Base-by-base conservation (phyloP, 2,329 filamentous ascomycete species). In the Fusarium guadeloupense region DNA sequence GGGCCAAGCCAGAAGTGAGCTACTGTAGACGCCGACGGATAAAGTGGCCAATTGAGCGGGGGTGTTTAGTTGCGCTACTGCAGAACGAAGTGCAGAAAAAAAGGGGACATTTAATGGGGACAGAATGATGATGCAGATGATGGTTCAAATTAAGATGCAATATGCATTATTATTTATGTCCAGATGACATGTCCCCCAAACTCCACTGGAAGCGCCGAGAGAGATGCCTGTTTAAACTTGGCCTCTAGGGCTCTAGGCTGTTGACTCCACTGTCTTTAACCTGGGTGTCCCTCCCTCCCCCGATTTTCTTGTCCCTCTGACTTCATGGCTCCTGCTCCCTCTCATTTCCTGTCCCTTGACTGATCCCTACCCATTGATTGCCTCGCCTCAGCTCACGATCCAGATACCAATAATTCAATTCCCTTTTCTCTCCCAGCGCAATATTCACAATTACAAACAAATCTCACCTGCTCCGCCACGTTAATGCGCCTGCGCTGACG, bases 261-360 rank as follows among this genome's bases (percentile, higher is more conserved):
- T 21, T 17, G 33, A 35, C 33, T 37, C 34, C 34, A 21, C 34
- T 37, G 34, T 37, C 19, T 30, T 30, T 30, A 30, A 30, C 28
- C 28, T 14, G 13, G 28, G 12, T n/a, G n/a, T n/a, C n/a, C n/a
- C n/a, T n/a, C n/a, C n/a, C n/a, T 14, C 33, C 45, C 39, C 54
- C 54, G 45, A 57, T 54, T 37, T 44, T 52, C n/a, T n/a, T n/a
- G n/a, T n/a, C 44, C 44, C 35, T 57, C 51, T 57, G 54, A 57
- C 48, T 33, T 54, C 39, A 43, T 45, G 16, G 19, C 37, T 39
- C 26, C 25, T 30, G 31, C 35, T 48, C 49, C 34, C 26, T 55
- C 51, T 57, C 38, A 56, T 57, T 56, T 48, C 25, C 45, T 46
- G 19, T 28, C 14, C 51, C 45, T 50, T 34, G 46, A 17, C 47